Conservation (phyloP, 495 filamentous ascomycete genomes). For the Aspergillus cavernicola region DNA sequence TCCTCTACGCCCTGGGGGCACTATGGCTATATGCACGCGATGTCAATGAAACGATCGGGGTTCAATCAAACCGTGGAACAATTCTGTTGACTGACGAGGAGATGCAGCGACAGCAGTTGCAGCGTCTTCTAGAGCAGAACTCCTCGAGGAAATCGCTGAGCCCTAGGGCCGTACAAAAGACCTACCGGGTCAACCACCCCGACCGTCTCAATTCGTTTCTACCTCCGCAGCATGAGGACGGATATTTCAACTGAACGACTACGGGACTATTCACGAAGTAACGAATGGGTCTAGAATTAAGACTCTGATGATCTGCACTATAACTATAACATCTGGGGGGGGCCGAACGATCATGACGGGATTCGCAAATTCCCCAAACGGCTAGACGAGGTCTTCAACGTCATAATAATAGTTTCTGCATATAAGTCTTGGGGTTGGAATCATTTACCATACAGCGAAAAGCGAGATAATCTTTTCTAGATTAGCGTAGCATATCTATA, state of each 20-base stretch:
- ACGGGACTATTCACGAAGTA: not conserved
- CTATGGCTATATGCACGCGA: slow-evolving; percentile 24
- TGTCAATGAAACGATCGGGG: slow-evolving; percentile 4
- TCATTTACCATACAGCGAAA: not conserved
- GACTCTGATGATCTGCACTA: slow-evolving; percentile 9
- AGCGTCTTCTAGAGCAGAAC: slow-evolving; percentile 26
- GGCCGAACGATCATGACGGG: not conserved
- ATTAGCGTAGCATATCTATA: not conserved
- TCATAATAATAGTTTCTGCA: not conserved
- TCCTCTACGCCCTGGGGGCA: slow-evolving; percentile 26
- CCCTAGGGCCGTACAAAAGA: slow-evolving; percentile 26
- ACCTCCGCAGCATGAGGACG: slow-evolving; percentile 4
- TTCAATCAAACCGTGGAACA: slow-evolving; percentile 13
- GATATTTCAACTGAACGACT: slow-evolving; percentile 7
- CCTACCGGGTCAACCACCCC: slow-evolving; percentile 32
- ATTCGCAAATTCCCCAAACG: not conserved
- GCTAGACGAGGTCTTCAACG: not conserved
- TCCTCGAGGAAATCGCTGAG: slow-evolving; percentile 17
- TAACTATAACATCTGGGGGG: not conserved
- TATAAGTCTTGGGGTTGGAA: not conserved
- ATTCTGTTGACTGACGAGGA: slow-evolving; percentile 34
- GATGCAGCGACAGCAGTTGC: slow-evolving; percentile 36
- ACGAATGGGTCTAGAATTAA: not conserved
- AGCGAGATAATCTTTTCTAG: not conserved
- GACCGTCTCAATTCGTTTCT: slow-evolving; percentile 13